phyloP scores from a whole-genome alignment of 2,329 filamentous ascomycete species.

The Ophiocordyceps camponoti-floridani region DNA sequence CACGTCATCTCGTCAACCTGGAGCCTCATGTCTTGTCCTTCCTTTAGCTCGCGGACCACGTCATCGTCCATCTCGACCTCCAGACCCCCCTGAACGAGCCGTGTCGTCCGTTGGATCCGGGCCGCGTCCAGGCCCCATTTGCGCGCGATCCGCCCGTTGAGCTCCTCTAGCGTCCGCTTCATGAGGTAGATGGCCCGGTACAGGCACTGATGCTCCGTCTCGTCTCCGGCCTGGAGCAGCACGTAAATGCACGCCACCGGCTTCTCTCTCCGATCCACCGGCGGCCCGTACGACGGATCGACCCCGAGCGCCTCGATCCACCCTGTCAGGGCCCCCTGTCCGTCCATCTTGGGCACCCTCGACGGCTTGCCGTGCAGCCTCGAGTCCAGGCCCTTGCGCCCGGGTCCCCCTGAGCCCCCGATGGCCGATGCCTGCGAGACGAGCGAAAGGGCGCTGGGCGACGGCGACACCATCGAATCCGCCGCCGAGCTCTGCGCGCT shows the following conservation, averaged over 20 bases:
- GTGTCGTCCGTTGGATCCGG: conserved; percentile 53
- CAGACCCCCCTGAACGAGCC: conserved; percentile 54
- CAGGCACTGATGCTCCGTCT: conserved; percentile 37
- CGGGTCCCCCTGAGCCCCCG: conserved; percentile 18
- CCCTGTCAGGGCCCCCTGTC: conserved; percentile 48
- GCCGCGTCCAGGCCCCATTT: conserved; percentile 70
- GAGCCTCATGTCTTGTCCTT: conserved; percentile 82
- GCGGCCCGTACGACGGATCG: conserved; percentile 70
- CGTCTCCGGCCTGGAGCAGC: conserved; percentile 32
- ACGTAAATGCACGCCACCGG: conserved; percentile 81
- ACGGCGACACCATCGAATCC: conserved; percentile 46
- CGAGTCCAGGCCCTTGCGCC: conserved; percentile 42
- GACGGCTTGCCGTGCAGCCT: conserved; percentile 27
- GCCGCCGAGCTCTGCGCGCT: conserved; percentile 40
- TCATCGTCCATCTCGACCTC: conserved; percentile 85
- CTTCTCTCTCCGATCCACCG: conserved; percentile 51
- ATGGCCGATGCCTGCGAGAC: conserved; percentile 34
- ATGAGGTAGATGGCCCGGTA: conserved; percentile 77
- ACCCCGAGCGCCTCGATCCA: conserved; percentile 89
- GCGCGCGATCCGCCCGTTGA: conserved; percentile 51
- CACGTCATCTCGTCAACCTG: conserved; percentile 37
- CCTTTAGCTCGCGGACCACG: conserved; percentile 62
- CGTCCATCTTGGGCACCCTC: conserved; percentile 34
- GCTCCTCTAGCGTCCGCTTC: conserved; percentile 56
- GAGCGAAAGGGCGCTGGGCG: conserved; percentile 46